phyloP scores from a whole-genome alignment of 495 filamentous ascomycete species.

The Tuber umbilicatum region DNA sequence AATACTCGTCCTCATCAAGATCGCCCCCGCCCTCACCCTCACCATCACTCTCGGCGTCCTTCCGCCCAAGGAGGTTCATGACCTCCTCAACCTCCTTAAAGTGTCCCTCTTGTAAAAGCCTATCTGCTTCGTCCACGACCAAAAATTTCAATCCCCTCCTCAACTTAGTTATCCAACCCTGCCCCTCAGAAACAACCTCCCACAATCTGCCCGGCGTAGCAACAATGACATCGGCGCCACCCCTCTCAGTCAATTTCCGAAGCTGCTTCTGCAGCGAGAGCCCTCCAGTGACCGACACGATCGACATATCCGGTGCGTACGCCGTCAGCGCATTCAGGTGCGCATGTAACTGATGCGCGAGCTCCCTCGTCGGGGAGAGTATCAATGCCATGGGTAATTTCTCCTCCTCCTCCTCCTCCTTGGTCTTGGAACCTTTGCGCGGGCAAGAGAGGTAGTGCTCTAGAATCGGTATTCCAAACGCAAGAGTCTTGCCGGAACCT shows the following conservation, averaged over 20 bases:
- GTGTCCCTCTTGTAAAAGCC: slow-evolving; percentile 83
- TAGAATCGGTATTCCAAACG: slow-evolving; percentile 72
- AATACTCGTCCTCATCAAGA: slow-evolving; percentile 29
- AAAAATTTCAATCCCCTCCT: slow-evolving; percentile 63
- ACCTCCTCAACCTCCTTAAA: slow-evolving; percentile 92
- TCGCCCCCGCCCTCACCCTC: slow-evolving; percentile 23
- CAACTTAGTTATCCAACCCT: slow-evolving; percentile 58
- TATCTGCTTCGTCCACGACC: slow-evolving; percentile 90
- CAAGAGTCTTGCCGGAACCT: slow-evolving; percentile 77
- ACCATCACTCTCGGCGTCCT: slow-evolving; percentile 45
- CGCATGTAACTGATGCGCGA: slow-evolving; percentile 80
- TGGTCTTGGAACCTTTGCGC: slow-evolving; percentile 10
- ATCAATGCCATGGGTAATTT: slow-evolving; percentile 71
- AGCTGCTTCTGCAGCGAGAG: slow-evolving; percentile 89
- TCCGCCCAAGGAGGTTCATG: slow-evolving; percentile 62
- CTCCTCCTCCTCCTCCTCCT: slow-evolving; percentile 39
- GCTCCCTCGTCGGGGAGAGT: slow-evolving; percentile 82
- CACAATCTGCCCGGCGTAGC: slow-evolving; percentile 89
- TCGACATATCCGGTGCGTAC: slow-evolving; percentile 55
- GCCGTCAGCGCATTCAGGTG: slow-evolving; percentile 71
- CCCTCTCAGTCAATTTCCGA: slow-evolving; percentile 57
- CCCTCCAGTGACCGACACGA: slow-evolving; percentile 82
- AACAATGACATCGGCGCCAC: slow-evolving; percentile 72
- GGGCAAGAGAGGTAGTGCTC: slow-evolving; percentile 52
- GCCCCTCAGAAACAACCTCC: slow-evolving; percentile 73